Conservation (phyloP, 345 rosid genomes). For the Linum lewisii region DNA sequence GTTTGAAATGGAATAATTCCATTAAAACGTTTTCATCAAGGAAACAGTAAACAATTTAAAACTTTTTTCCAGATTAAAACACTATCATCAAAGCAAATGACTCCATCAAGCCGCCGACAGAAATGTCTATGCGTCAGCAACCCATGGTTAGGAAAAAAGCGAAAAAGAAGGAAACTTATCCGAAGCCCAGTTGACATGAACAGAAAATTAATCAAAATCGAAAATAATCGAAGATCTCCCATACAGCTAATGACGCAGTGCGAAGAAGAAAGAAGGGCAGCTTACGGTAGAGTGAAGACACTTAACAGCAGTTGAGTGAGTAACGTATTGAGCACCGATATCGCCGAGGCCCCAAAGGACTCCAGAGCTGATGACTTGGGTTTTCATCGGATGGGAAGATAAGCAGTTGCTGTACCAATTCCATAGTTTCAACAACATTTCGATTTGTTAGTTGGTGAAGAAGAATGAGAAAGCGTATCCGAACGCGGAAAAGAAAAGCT, state of each 20-base stretch:
- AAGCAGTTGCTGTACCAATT: conserved; percentile 79
- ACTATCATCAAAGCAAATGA: neutral
- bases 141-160: no score
- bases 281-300: conserved; percentile 36
- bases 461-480: no score
- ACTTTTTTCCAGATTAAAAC: neutral
- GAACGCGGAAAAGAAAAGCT: no score
- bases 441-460: no score
- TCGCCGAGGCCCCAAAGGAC: conserved; percentile 85
- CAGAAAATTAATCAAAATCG: neutral
- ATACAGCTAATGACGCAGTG: conserved; percentile 3
- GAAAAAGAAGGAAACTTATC: neutral
- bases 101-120: no score
- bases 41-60: neutral
- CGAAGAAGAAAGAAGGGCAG: neutral
- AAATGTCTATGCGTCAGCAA: no score
- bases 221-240: neutral
- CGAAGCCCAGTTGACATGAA: conserved; percentile 9
- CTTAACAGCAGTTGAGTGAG: conserved; percentile 55
- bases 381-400: conserved; percentile 60
- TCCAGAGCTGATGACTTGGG: conserved; percentile 85
- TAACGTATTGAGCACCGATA: conserved; percentile 78
- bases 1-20: no score
- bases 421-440: conserved; percentile 59
- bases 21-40: neutral